Conservation (phyloP, 306 rosid species). For the Sechiopsis laciniata region DNA sequence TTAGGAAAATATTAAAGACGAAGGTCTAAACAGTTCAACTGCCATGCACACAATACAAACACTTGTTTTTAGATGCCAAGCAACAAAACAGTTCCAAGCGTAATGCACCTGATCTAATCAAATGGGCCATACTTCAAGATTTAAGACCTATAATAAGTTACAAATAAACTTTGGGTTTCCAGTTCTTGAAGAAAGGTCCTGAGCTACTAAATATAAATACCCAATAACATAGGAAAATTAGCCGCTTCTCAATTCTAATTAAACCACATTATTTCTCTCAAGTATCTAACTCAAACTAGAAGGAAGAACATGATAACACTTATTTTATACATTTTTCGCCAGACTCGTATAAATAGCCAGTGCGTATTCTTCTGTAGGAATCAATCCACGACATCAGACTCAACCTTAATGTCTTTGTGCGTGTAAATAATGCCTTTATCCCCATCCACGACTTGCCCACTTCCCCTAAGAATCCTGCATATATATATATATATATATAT, state of each 20-base stretch:
- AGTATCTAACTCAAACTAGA: background rate
- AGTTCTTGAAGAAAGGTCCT: constrained; percentile 6
- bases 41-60: background rate
- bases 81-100: background rate
- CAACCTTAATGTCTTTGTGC: constrained; percentile 56
- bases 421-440: constrained; percentile 63
- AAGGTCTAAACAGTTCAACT: no score
- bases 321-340: constrained; percentile 12
- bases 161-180: background rate
- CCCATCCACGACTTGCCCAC: constrained; percentile 81
- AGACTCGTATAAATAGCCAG: background rate
- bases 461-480: constrained; percentile 88
- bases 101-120: background rate
- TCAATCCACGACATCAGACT: constrained; percentile 23
- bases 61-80: background rate
- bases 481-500: no score
- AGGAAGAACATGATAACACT: background rate
- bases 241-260: constrained; percentile 9
- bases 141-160: background rate
- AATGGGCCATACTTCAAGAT: background rate
- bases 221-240: background rate
- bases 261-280: background rate
- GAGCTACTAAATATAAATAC: background rate
- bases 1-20: no score
- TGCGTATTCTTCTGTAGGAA: background rate